phyloP scores from a whole-genome alignment of 768 basidiomycete species.

The Piloderma croceum region DNA sequence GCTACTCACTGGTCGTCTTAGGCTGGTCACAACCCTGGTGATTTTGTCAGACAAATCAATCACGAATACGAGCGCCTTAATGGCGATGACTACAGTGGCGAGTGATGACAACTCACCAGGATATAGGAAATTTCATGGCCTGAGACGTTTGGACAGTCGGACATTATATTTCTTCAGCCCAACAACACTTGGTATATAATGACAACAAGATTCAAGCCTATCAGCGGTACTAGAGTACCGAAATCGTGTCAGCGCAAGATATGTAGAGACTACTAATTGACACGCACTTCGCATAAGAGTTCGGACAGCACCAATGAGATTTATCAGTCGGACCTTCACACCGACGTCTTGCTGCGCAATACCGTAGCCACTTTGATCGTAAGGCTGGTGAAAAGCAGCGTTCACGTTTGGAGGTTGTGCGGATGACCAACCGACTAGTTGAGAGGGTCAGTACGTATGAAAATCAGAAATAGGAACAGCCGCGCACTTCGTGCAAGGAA shows the following conservation, averaged over 20 bases:
- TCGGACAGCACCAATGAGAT: conserved; percentile 90
- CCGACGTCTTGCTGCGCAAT: conserved; percentile 53
- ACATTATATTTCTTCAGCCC: conserved; percentile 32
- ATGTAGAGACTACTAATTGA: conserved; percentile 5
- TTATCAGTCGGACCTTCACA: conserved; percentile 81
- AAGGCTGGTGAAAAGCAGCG: conserved; percentile 57
- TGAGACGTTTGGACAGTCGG: not conserved
- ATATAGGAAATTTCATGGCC: not conserved
- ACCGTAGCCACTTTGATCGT: conserved; percentile 58
- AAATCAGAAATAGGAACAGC: conserved; percentile 3
- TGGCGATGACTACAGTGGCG: conserved; percentile 18
- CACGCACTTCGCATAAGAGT: conserved; percentile 95
- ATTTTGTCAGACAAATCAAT: conserved; percentile 77
- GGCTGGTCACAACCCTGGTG: conserved; percentile 67
- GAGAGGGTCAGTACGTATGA: conserved; percentile 14
- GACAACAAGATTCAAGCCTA: conserved; percentile 79
- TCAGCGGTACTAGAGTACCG: conserved; percentile 86
- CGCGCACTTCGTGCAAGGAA: conserved; percentile 87
- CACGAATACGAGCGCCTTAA: conserved; percentile 68
- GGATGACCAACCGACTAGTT: conserved; percentile 84
- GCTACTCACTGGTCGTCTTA: too few species aligned
- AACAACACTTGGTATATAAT: conserved; percentile 81
- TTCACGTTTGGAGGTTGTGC: conserved; percentile 53
- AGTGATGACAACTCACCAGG: conserved; percentile 5
- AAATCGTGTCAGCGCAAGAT: conserved; percentile 13